Percentiles rank a stretch among this genome's conserved stretches.
phyloP scores from a whole-genome alignment of 345 rosid species.

The Mercurialis annua region DNA sequence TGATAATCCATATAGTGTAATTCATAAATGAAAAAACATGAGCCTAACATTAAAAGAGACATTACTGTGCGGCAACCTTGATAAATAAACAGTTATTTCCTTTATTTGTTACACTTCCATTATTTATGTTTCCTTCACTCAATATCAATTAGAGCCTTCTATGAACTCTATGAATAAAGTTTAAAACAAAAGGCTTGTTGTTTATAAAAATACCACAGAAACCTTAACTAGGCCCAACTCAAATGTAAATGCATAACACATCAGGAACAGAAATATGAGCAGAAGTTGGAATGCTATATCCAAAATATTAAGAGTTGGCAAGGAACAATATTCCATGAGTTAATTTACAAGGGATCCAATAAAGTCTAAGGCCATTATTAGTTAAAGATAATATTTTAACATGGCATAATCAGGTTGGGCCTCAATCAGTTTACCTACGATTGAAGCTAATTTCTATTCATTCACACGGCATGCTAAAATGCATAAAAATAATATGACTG shows the following conservation, averaged over 20 bases:
- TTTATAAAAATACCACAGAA: not conserved
- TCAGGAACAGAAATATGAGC: not conserved
- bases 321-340: not conserved
- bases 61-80: not conserved
- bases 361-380: not conserved
- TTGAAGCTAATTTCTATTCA: not conserved
- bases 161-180: not conserved
- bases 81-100: not conserved
- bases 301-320: not conserved
- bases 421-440: constrained; percentile 7
- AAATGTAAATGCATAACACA: not conserved
- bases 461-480: not conserved
- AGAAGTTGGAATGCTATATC: not conserved
- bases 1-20: not conserved
- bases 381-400: not conserved
- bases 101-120: not conserved
- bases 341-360: not conserved
- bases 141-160: not conserved
- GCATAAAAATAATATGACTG: not conserved
- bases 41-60: not conserved
- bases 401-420: not conserved
- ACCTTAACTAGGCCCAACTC: not conserved
- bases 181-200: not conserved
- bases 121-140: not conserved
- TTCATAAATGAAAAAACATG: not conserved